These are phyloP conservation scores for Pistacia integerrima DNA, from an alignment of 345 rosid species.

Conservation along the genomic window DNA sequence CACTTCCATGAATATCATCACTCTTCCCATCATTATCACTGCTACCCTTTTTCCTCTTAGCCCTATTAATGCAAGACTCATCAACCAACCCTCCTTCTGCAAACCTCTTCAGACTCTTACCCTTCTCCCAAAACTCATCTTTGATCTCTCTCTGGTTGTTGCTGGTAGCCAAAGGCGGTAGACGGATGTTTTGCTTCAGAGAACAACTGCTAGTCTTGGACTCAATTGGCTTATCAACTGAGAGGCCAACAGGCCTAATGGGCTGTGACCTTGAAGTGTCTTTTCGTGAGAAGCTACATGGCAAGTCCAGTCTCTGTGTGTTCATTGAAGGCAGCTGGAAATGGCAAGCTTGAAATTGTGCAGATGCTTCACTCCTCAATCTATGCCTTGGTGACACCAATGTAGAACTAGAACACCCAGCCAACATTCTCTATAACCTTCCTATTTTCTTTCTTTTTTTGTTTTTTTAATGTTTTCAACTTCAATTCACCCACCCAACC, in stretches of 20 bases:
- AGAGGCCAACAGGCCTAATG: slow-evolving; percentile 72
- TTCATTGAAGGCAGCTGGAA: slow-evolving; percentile 83
- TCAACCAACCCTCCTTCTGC: slow-evolving; percentile 64
- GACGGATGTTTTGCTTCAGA: slow-evolving; percentile 81
- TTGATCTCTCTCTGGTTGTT: slow-evolving; percentile 49
- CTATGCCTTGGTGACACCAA: slow-evolving; percentile 97
- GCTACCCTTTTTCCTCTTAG: slow-evolving; percentile 68
- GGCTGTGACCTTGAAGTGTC: slow-evolving; percentile 72
- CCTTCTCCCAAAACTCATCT: slow-evolving; percentile 72
- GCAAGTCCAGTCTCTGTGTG: slow-evolving; percentile 97
- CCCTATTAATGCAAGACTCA: slow-evolving; percentile 60
- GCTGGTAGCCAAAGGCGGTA: slow-evolving; percentile 83
- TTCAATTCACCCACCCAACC: slow-evolving; percentile 52
- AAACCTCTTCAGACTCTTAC: slow-evolving; percentile 79
- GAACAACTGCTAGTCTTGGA: slow-evolving; percentile 60
- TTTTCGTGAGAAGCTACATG: slow-evolving; percentile 76
- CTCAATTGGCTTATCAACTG: slow-evolving; percentile 70
- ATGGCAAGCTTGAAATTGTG: slow-evolving; percentile 82
- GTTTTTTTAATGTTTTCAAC: slow-evolving; percentile 15
- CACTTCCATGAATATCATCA: slow-evolving; percentile 34
- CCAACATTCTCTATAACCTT: slow-evolving; percentile 88
- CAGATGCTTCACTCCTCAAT: slow-evolving; percentile 88
- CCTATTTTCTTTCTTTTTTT: slow-evolving; percentile 31
- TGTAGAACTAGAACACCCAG: slow-evolving; percentile 96
- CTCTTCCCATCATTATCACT: slow-evolving; percentile 22